Base-by-base conservation (phyloP, 2,329 filamentous ascomycete species). In the Fusarium foetens region DNA sequence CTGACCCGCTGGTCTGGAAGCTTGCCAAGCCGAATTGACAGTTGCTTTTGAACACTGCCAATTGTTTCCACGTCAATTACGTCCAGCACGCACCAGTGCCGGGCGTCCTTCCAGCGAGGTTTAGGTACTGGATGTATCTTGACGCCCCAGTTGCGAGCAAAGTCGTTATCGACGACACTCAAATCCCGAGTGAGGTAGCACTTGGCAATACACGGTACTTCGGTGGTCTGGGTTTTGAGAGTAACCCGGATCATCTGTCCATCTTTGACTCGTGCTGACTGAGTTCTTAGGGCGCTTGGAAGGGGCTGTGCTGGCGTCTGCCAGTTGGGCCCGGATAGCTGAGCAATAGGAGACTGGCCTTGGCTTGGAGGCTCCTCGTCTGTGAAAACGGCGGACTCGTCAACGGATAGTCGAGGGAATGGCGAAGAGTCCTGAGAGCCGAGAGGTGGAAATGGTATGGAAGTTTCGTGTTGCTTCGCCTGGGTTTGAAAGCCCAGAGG, bases 41-140 rank as follows among this genome's bases (percentile, higher is more conserved):
- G 25, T 31, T 29, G 49, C 16, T 49, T 13, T 3, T 66, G 33
- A 23, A 63, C 21, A n/a, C 27, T 66, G 6, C 74, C 74, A n/a
- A 73, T 52, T 6, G 51, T 72, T 45, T 75, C 74, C 36, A 72
- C 72, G 23, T 73, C 70, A 36, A 66, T 45, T 25, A 76, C 62
- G 25, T 75, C 46, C 14, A 75, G 31, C 6, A 23, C 35, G 27
- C 63, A 76, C 39, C 52, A 76, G 23, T 58, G 55, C 35, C 51
- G 58, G 43, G 49, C 58, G n/a, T 61, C 62, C 35, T 59, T 63
- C 45, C 71, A 67, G 19, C 69, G 61, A 29, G 36, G 4, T 27
- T n/a, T 63, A 8, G 61, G 73, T 12, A 68, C 46, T 4, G 69
- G 69, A 13, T 31, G 53, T 38, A 62, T 60, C 36, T 66, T 39